These are phyloP conservation scores for Rehmannia glutinosa DNA, from an alignment of 257 asterid genomes.

Conservation along the genomic window DNA sequence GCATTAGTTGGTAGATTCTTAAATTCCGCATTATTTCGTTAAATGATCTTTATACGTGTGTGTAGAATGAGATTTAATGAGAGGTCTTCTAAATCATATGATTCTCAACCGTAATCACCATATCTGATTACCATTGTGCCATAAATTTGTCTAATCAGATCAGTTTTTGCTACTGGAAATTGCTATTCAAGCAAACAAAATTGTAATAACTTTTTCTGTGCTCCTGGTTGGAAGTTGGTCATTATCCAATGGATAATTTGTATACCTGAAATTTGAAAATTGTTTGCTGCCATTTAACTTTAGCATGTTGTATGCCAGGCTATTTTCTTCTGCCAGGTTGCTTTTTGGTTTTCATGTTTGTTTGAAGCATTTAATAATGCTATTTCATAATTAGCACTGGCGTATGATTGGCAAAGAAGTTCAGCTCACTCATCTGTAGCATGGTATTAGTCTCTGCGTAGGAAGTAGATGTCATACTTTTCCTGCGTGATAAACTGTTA, in stretches of 20 bases:
- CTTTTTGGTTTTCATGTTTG: not conserved
- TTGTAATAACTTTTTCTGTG: not conserved
- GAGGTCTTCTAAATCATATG: not conserved
- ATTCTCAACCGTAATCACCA: not conserved
- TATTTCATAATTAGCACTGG: not conserved
- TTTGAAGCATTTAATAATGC: not conserved
- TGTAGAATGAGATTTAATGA: not conserved
- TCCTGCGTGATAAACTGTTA: not conserved
- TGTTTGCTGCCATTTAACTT: not conserved
- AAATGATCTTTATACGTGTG: not conserved
- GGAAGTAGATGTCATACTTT: not conserved
- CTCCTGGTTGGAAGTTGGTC: not conserved
- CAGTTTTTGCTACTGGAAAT: not conserved
- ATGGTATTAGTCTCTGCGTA: not conserved
- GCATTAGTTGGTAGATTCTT: not conserved
- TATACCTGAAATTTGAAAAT: not conserved
- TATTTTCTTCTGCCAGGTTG: constrained; percentile 4
- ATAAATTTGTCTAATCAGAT: not conserved
- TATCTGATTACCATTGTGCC: not conserved
- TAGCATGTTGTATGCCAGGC: not conserved
- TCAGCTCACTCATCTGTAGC: not conserved
- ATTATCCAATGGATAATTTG: not conserved
- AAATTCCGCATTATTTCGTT: not conserved
- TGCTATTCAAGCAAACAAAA: not conserved
- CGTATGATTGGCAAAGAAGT: not conserved